Evolutionary conservation across 768 basidiomycete genomes (phyloP).

Genomic region (Collybia sordida): DNA sequence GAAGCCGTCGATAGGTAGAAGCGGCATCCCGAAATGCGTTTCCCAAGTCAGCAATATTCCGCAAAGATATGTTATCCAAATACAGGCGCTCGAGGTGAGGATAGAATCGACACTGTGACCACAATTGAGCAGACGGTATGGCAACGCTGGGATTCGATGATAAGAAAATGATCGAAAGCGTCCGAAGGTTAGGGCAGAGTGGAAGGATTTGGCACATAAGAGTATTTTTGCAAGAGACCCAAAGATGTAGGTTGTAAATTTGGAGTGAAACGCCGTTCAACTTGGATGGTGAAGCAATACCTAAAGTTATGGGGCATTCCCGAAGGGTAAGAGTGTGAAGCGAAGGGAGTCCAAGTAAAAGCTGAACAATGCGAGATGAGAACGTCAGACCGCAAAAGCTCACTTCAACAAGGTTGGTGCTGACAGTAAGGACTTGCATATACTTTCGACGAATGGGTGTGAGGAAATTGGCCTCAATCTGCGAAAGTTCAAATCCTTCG

Average conservation of each 20-base stretch:
- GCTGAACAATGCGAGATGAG: constrained; percentile 11
- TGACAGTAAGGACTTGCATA: constrained; percentile 9
- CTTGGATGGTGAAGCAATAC: constrained; percentile 10
- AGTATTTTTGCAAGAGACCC: constrained; percentile 17
- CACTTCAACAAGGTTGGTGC: constrained; percentile 14
- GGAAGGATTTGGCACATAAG: constrained; percentile 20
- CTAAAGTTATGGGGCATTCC: constrained; percentile 6
- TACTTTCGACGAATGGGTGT: neutral
- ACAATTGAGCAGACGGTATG: constrained; percentile 10
- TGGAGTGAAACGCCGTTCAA: constrained; percentile 21
- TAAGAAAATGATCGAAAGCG: constrained; percentile 16
- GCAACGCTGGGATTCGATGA: constrained; percentile 14
- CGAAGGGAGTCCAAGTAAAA: constrained; percentile 13
- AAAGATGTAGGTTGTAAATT: neutral
- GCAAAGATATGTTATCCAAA: constrained; percentile 17
- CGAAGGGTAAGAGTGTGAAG: constrained; percentile 18
- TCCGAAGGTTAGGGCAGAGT: constrained; percentile 20
- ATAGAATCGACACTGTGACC: constrained; percentile 13
- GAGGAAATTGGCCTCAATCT: neutral
- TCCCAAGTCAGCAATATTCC: constrained; percentile 12
- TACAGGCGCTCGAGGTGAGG: constrained; percentile 18
- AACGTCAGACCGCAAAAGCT: constrained; percentile 18
- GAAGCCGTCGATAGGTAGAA: constrained; percentile 3
- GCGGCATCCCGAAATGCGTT: constrained; percentile 2
- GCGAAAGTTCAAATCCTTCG: neutral